A percentile compares a stretch with the other conserved stretches of the same genome.
Conservation (phyloP, 75 land plant genomes). For the Chamaecyparis obtusa region DNA sequence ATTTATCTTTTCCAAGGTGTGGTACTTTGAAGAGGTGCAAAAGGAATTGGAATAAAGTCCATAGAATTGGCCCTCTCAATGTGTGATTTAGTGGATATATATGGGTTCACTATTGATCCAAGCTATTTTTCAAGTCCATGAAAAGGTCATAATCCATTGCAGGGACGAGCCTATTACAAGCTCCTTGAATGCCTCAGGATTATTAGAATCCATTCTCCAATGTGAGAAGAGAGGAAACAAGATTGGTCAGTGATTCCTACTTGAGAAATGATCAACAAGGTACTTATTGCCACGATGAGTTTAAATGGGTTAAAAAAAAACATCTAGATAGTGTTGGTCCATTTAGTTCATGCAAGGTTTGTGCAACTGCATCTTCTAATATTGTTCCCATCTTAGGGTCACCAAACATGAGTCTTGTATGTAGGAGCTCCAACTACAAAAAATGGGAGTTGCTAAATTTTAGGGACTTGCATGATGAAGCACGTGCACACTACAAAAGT, state of each 20-base stretch:
- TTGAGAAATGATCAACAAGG: constrained; percentile 50
- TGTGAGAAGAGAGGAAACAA: constrained; percentile 77
- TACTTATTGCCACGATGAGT: constrained; percentile 65
- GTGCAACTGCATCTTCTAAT: constrained; percentile 51
- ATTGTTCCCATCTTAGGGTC: constrained; percentile 75
- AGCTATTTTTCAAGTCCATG: constrained; percentile 90
- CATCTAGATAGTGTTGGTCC: constrained; percentile 48
- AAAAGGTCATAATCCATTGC: constrained; percentile 94
- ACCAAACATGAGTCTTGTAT: constrained; percentile 59
- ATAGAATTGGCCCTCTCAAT: too few relatives aligned
- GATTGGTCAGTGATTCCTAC: constrained; percentile 85
- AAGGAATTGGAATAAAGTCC: too few relatives aligned
- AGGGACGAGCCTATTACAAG: constrained; percentile 96
- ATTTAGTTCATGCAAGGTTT: constrained; percentile 73
- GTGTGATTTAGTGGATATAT: too few relatives aligned
- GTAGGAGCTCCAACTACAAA: constrained; percentile 70
- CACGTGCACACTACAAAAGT: constrained; percentile 56
- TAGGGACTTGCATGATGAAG: constrained; percentile 52
- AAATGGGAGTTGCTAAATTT: constrained; percentile 76
- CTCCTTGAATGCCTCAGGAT: constrained; percentile 90
- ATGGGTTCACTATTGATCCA: too few relatives aligned
- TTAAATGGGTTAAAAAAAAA: constrained; percentile 41
- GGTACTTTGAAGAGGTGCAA: too few relatives aligned
- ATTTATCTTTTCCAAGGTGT: too few relatives aligned
- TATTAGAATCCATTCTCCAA: constrained; percentile 89